A percentile compares a stretch with the other conserved stretches of the same genome.
Evolutionary conservation across 2,329 filamentous ascomycete species (phyloP).

Genomic region (Onygenales sp.): DNA sequence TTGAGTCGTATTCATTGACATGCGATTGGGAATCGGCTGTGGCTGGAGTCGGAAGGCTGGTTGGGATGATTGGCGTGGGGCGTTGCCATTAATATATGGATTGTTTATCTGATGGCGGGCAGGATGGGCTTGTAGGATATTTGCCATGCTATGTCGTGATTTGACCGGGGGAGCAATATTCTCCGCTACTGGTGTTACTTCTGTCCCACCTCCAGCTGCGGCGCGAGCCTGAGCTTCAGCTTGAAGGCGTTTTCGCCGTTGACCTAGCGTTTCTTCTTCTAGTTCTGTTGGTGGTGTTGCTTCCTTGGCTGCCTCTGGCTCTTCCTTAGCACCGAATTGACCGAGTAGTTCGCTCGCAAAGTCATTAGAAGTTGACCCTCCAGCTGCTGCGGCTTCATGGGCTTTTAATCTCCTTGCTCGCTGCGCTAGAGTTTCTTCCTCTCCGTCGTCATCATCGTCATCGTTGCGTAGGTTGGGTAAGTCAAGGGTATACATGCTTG

Average conservation of each 20-base stretch:
- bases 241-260: conserved; percentile 37
- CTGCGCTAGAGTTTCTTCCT: conserved; percentile 38
- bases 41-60: background rate
- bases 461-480: conserved; percentile 19
- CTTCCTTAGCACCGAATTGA: conserved; percentile 26
- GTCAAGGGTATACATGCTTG: conserved; percentile 23
- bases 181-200: conserved; percentile 11
- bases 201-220: conserved; percentile 3
- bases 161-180: conserved; percentile 17
- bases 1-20: background rate
- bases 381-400: conserved; percentile 13
- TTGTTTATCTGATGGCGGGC: conserved; percentile 21
- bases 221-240: conserved; percentile 22
- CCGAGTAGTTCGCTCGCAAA: conserved; percentile 35
- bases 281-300: conserved; percentile 7
- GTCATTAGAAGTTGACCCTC: conserved; percentile 13
- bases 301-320: conserved; percentile 7
- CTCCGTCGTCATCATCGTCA: conserved; percentile 24
- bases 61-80: background rate
- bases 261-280: conserved; percentile 38
- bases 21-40: background rate
- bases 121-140: conserved; percentile 46
- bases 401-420: conserved; percentile 32
- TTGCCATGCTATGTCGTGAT: conserved; percentile 37
- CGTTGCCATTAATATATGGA: conserved; percentile 14